Evolutionary conservation across 208 protist species (phyloP), one percentile per base, ranked within the genome.

Genomic region (Leishmania amazonensis): DNA sequence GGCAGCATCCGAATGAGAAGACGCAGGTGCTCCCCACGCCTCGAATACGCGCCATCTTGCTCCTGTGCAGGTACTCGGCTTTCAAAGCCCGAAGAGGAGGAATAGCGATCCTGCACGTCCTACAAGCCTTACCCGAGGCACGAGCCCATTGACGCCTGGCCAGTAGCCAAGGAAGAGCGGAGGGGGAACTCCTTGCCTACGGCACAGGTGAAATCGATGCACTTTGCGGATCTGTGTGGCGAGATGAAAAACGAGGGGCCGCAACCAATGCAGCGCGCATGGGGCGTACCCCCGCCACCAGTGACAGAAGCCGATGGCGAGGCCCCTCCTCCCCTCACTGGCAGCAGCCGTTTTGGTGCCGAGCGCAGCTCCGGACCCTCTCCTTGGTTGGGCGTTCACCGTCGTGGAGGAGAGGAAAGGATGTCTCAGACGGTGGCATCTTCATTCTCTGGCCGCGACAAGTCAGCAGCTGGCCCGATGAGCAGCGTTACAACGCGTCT

Each of bases 331-430:
- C 45, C 45, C 45, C 8, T 47, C 45, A n/a, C 24, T n/a, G 57
- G 57, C 57, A 24, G 57, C 57, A 62, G 31, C 0, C 57, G 1
- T n/a, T 7, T 11, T 9, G 24, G 57, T 31, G 24, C 28, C 6
- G 24, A 62, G 57, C 24, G 57, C 24, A 24, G 21, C 57, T 0
- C 7, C 24, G 57, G 31, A 38, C 60, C n/a, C n/a, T 67, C 60
- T 67, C 60, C 24, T 31, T 21, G 60, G n/a, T 6, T 67, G 4
- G n/a, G 11, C 13, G 2, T 76, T 81, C 76, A 81, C 68, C 5
- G 76, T 84, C 1, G 84, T 84, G 9, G 60, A 81, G 49, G 80
- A 87, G 49, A 87, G 76, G 51, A 42, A 79, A 28, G 57, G 70
- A 2, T 24, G 5, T 17, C n/a, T 62, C 19, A 60, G 80, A 3